Conservation (phyloP, 306 rosid species). For the Castanopsis chinensis region DNA sequence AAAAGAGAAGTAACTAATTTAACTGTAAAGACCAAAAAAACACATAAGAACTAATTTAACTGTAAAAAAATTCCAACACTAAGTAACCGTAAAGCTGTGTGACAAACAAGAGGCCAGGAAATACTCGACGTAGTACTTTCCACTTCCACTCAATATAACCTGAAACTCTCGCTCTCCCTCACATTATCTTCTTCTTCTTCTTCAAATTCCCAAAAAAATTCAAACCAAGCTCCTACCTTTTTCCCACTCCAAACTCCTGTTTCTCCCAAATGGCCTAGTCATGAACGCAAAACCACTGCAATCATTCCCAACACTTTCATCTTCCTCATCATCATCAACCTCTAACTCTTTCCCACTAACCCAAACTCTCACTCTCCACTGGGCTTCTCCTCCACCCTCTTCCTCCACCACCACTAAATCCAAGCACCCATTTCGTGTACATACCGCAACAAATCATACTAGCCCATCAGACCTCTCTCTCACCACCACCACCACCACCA, state of each 20-base stretch:
- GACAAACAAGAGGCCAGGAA: slow-evolving; percentile 42
- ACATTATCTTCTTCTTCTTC: background rate
- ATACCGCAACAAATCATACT: slow-evolving; percentile 32
- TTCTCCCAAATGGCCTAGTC: slow-evolving; percentile 46
- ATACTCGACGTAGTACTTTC: slow-evolving; percentile 41
- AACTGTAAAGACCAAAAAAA: no score
- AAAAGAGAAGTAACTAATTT: no score
- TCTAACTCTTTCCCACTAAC: slow-evolving; percentile 21
- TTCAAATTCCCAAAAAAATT: background rate
- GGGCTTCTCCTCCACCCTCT: slow-evolving; percentile 27
- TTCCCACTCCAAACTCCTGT: background rate
- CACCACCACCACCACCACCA: slow-evolving; percentile 26
- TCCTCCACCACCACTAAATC: slow-evolving; percentile 27
- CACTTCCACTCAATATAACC: slow-evolving; percentile 32
- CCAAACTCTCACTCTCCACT: slow-evolving; percentile 23
- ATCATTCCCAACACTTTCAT: slow-evolving; percentile 7
- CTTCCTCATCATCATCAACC: slow-evolving; percentile 22
- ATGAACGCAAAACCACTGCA: slow-evolving; percentile 53
- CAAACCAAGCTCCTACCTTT: background rate
- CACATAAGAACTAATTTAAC: no score
- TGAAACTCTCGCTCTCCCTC: slow-evolving; percentile 14
- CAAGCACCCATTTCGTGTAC: slow-evolving; percentile 22
- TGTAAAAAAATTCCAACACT: background rate
- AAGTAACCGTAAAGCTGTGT: background rate
- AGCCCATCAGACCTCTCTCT: slow-evolving; percentile 35